Base-by-base conservation (phyloP, 768 basidiomycete genomes). In the Roridomyces roridus region DNA sequence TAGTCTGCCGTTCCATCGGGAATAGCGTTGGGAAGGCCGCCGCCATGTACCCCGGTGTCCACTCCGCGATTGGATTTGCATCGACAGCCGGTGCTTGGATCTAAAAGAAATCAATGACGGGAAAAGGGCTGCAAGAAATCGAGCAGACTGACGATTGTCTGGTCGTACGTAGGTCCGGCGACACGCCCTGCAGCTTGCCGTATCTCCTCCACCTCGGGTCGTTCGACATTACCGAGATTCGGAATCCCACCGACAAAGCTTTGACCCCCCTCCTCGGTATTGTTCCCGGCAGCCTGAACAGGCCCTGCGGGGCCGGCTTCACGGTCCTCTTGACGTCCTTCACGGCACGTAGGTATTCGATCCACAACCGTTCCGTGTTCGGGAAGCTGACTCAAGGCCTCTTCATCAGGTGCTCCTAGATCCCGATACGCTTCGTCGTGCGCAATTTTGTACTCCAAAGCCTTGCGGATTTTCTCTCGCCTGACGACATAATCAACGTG, bases 11-110 rank as follows among this genome's bases (percentile, higher is more conserved):
- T 42, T 17, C 51, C 51, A 28, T 25, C 29, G 51, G 51, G 31
- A 53, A 53, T n/a, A 53, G 25, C 20, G 51, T 45, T 12, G 51
- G 51, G 25, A 53, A 53, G 1, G 51, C 51, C 14, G 67, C 64
- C 5, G 47, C 44, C 5, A 55, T 48, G 25, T 55, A 55, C 11
- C 53, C 53, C 10, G 53, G 53, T 23, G 53, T 55, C 12, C 20
- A 15, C 25, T 46, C 53, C 14, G 7, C 21, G 21, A 55, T 55
- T 8, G 53, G 28, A 20, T 55, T 25, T 34, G 53, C 20, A 10
- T 44, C 43, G 5, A 55, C 24, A 8, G 47, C 18, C 15, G 59
- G 51, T 10, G 52, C 53, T 2, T 9, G 18, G 20, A 55, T 43
- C 51, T 59, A 29, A 12, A 26, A 15, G 11, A 24, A 49, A 28